These are phyloP conservation scores for Globisporangium spinosum DNA, from an alignment of 352 stramenopile genomes.

Conservation along the genomic window DNA sequence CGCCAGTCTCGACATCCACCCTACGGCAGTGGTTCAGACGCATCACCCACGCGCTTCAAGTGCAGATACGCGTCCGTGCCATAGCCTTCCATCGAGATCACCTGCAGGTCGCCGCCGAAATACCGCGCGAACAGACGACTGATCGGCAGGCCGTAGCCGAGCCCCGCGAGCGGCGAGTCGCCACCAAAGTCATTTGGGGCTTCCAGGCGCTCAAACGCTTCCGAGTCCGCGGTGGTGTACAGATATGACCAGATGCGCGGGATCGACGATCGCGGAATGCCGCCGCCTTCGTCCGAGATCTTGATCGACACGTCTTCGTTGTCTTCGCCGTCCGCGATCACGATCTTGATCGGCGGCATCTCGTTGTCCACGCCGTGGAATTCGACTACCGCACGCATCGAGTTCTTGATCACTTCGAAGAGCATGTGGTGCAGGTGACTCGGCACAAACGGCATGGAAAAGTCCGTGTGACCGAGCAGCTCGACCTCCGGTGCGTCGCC, in stretches of 20 bases:
- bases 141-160: conserved; percentile 97
- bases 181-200: conserved; percentile 84
- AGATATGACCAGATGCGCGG: conserved; percentile 99
- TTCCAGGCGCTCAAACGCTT: conserved; percentile 89
- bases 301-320: conserved; percentile 99
- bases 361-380: conserved; percentile 96
- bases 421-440: conserved; percentile 97
- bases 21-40: conserved; percentile 83
- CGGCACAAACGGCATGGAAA: conserved; percentile 97
- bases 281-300: conserved; percentile 98
- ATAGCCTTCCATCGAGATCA: conserved; percentile 99
- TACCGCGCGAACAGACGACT: conserved; percentile 97
- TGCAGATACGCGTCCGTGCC: conserved; percentile 97
- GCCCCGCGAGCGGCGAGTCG: conserved; percentile 90
- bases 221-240: conserved; percentile 98
- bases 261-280: conserved; percentile 97
- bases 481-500: conserved; percentile 98
- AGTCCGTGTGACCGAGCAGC: conserved; percentile 96
- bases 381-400: conserved; percentile 93
- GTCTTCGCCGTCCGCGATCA: conserved; percentile 98
- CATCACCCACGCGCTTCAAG: conserved; percentile 90
- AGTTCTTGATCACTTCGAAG: conserved; percentile 97
- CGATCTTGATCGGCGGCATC: conserved; percentile 98
- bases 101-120: conserved; percentile 98
- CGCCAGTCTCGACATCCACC: not conserved